These are phyloP conservation scores for Populus davidiana DNA, from an alignment of 345 rosid species.

Conservation along the genomic window DNA sequence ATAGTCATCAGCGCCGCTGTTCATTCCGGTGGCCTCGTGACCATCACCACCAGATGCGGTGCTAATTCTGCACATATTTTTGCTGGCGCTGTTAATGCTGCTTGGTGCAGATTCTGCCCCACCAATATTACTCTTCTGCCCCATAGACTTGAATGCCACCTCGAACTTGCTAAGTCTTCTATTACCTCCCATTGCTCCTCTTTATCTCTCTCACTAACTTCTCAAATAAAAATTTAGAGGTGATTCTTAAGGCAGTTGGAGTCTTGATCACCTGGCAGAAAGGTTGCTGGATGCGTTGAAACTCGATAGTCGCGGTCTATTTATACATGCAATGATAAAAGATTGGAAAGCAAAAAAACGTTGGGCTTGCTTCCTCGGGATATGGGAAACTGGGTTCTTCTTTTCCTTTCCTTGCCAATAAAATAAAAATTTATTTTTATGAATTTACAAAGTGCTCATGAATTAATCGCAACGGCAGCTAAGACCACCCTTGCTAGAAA, in stretches of 20 bases:
- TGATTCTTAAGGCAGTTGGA: too few relatives aligned
- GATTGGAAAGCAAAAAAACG: neutral
- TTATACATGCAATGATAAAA: neutral
- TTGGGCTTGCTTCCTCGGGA: neutral
- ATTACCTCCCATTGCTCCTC: constrained; percentile 13
- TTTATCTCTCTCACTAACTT: neutral
- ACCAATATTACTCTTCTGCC: neutral
- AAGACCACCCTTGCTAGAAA: neutral
- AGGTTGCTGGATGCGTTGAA: neutral
- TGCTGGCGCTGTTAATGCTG: neutral
- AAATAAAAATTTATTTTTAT: too few relatives aligned
- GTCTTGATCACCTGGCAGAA: neutral
- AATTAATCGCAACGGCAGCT: neutral
- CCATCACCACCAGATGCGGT: neutral
- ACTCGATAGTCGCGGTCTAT: neutral
- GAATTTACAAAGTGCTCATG: too few relatives aligned
- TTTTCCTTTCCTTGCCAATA: neutral
- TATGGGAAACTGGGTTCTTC: too few relatives aligned
- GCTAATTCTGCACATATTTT: neutral
- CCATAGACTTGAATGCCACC: constrained; percentile 13
- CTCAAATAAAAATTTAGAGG: neutral
- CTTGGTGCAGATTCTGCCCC: neutral
- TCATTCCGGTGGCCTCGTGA: neutral
- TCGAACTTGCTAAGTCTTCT: constrained; percentile 10
- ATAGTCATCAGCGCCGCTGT: neutral